phyloP scores from a whole-genome alignment of 495 filamentous ascomycete species.

The Podospora pseudoanserina region DNA sequence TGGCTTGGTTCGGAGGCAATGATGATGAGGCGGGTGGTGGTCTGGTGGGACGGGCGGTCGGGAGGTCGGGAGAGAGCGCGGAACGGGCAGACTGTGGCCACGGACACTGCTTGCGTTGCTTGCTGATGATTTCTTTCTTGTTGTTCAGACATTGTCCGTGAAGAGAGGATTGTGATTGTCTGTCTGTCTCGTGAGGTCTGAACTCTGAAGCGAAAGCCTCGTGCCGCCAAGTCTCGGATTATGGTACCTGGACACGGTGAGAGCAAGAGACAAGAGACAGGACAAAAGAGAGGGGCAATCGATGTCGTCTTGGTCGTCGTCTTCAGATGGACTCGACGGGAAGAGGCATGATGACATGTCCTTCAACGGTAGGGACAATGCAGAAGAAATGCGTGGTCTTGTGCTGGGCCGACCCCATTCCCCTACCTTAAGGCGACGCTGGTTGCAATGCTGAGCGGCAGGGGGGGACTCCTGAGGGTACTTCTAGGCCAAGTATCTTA shows the following conservation, averaged over 20 bases:
- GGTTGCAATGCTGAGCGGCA: slow-evolving; percentile 18
- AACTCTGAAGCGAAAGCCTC: not conserved
- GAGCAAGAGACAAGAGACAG: not conserved
- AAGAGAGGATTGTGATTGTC: not conserved
- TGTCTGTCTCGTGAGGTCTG: not conserved
- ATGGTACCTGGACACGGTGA: not conserved
- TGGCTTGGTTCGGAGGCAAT: not conserved
- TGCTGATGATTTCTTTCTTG: too few relatives aligned
- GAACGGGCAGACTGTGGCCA: not conserved
- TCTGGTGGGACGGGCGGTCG: not conserved
- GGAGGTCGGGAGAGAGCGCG: not conserved
- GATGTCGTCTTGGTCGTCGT: not conserved
- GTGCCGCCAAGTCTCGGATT: not conserved
- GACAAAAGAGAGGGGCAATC: not conserved
- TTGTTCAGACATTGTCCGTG: not conserved
- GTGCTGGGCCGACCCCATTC: slow-evolving; percentile 7
- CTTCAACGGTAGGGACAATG: not conserved
- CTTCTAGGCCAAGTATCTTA: slow-evolving; percentile 3
- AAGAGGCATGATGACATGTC: not conserved
- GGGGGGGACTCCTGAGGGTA: not conserved
- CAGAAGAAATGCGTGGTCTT: not conserved
- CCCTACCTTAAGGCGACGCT: not conserved
- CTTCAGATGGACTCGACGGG: not conserved
- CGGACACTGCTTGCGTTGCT: not conserved
- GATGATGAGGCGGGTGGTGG: not conserved